Base-by-base conservation (phyloP, 2,329 filamentous ascomycete species). In the Ascosphaera apis region DNA sequence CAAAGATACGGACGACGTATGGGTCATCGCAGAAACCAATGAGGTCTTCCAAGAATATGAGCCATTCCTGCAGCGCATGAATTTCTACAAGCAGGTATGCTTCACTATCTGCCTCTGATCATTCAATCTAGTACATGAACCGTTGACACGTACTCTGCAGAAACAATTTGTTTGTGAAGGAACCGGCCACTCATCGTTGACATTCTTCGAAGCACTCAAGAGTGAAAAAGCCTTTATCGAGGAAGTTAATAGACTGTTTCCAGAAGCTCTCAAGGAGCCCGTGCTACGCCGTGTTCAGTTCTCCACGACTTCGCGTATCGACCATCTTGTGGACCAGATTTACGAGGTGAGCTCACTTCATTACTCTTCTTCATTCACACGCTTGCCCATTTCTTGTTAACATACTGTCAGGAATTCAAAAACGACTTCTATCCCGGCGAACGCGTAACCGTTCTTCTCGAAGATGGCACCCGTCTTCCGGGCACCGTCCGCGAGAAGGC, bases 131-230 rank as follows among this genome's bases (percentile, higher is more conserved):
- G 16, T 31, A 28, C 6, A 6, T 23, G n/a, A 32, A 18, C 18
- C n/a, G n/a, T 21, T 13, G 19, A 21, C 16, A 13, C 13, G n/a
- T 3, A 9, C 15, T 4, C 35, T 34, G 31, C 46, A 86, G 74
- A 80, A 74, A 50, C 73, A 77, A 37, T 98, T 95, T 55, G 92
- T 91, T 41, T 92, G 91, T 56, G 80, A 91, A 52, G 91, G 95
- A 44, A 92, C 83, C 9, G 88, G 88, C 37, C 86, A 91, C 53
- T 91, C 83, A 19, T 77, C 77, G 36, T 63, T 93, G 44, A 86
- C 72, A 3, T 98, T 91, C 55, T 93, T 93, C 49, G 82, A 92
- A 45, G 88, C 88, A 17, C 67, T 86, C 19, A 73, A 80, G 55
- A 91, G 82, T 58, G 83, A 93, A 70, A 82, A 91, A 66, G 19